A percentile compares a stretch with the other conserved stretches of the same genome.
Conservation (phyloP, 1,284 basidiomycete species). For the Papiliotrema flavescens region DNA sequence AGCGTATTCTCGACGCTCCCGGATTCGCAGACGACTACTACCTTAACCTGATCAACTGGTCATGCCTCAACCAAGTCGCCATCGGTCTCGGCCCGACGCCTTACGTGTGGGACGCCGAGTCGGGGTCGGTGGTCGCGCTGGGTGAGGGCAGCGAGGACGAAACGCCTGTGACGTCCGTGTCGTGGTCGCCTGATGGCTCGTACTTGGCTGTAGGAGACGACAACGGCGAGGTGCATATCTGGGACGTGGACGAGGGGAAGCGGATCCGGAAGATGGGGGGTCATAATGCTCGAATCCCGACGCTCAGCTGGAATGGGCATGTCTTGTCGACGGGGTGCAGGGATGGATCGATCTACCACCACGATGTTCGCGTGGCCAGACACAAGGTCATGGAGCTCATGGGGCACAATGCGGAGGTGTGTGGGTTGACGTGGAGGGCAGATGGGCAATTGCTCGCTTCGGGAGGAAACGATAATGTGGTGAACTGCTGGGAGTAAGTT, state of each 20-base stretch:
- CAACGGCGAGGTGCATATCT: conserved; percentile 87
- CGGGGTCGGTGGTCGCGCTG: conserved; percentile 62
- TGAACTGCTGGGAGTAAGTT: conserved; percentile 87
- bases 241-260: conserved; percentile 78
- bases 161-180: conserved; percentile 23
- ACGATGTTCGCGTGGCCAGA: conserved; percentile 79
- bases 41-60: conserved; percentile 91
- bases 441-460: conserved; percentile 87
- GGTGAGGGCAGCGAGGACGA: conserved; percentile 18
- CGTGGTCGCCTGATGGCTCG: conserved; percentile 27
- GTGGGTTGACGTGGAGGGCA: conserved; percentile 60
- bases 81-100: conserved; percentile 78
- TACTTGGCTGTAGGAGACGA: conserved; percentile 81
- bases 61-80: conserved; percentile 75
- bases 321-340: conserved; percentile 81
- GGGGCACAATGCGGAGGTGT: conserved; percentile 76
- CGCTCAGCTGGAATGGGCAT: conserved; percentile 80
- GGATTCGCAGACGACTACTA: conserved; percentile 97
- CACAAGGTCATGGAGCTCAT: conserved; percentile 86
- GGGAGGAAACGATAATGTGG: conserved; percentile 93
- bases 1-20: conserved; percentile 90
- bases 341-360: conserved; percentile 90
- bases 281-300: conserved; percentile 71
- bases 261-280: conserved; percentile 85
- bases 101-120: conserved; percentile 92